Evolutionary conservation across 257 asterid species (phyloP).

Genomic region (Solanum chiquidenum): DNA sequence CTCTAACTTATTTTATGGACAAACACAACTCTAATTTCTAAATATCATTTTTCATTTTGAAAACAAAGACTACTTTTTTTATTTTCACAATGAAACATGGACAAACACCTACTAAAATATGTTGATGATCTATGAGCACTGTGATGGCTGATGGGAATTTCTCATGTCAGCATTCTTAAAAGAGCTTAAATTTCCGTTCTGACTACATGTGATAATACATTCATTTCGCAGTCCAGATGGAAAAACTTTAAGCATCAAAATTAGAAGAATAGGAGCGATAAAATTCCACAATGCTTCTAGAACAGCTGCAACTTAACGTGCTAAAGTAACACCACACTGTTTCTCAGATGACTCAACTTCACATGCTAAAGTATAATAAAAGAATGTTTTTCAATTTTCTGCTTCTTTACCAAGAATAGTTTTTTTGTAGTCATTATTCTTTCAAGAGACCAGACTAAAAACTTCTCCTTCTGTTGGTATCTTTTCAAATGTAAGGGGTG

Average conservation of each 20-base stretch:
- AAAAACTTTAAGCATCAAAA: not conserved
- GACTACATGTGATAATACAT: not conserved
- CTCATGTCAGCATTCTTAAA: not conserved
- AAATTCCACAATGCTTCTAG: not conserved
- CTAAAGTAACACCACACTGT: not conserved
- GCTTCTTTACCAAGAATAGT: not conserved
- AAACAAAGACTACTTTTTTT: not conserved
- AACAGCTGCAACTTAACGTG: not conserved
- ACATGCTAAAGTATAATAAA: not conserved
- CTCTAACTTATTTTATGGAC: not conserved
- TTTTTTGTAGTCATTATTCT: not conserved
- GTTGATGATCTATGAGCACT: not conserved
- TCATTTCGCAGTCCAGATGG: not conserved
- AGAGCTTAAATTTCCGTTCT: not conserved
- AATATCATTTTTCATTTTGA: not conserved
- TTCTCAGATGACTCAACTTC: not conserved
- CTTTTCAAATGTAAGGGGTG: not conserved
- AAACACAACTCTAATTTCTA: not conserved
- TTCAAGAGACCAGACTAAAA: not conserved
- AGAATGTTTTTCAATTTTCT: not conserved
- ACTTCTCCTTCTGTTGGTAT: not conserved
- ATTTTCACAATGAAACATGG: not conserved
- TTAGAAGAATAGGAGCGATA: not conserved
- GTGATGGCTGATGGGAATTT: not conserved
- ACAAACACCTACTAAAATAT: not conserved